Percentiles rank a stretch among this genome's conserved stretches.
phyloP scores from a whole-genome alignment of 78 protist species.

The Tieghemostelium lacteum region DNA sequence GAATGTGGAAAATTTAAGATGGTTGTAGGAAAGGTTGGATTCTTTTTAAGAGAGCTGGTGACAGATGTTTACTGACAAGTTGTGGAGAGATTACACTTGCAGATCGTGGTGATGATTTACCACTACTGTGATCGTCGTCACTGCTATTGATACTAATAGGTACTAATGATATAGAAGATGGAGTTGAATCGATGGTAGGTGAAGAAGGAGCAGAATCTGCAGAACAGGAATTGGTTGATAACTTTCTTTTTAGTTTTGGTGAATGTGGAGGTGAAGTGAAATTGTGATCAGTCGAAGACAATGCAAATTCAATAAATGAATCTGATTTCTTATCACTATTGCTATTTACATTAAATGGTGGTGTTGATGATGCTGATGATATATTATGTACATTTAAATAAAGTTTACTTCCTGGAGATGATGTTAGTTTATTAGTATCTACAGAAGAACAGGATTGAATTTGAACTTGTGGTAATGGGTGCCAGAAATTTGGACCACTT shows the following conservation, averaged over 20 bases:
- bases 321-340: background rate
- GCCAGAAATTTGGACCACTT: slow-evolving; percentile 21
- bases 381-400: no score
- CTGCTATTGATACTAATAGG: background rate
- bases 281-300: background rate
- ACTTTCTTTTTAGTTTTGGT: background rate
- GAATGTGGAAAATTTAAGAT: no score
- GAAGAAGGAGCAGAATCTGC: background rate
- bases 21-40: slow-evolving; percentile 29
- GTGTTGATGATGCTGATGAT: background rate
- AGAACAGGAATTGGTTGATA: background rate
- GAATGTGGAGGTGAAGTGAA: background rate
- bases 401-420: no score
- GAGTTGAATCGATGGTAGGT: background rate
- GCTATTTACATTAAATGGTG: background rate
- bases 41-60: slow-evolving; percentile 1
- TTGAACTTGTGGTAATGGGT: slow-evolving; percentile 33
- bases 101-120: background rate
- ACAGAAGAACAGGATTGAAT: background rate
- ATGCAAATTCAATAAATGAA: background rate
- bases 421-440: background rate
- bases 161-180: no score
- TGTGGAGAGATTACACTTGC: background rate
- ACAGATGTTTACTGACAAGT: background rate
- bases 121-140: background rate